Conservation (phyloP, 768 basidiomycete species). For the Albatrellus ellisii region DNA sequence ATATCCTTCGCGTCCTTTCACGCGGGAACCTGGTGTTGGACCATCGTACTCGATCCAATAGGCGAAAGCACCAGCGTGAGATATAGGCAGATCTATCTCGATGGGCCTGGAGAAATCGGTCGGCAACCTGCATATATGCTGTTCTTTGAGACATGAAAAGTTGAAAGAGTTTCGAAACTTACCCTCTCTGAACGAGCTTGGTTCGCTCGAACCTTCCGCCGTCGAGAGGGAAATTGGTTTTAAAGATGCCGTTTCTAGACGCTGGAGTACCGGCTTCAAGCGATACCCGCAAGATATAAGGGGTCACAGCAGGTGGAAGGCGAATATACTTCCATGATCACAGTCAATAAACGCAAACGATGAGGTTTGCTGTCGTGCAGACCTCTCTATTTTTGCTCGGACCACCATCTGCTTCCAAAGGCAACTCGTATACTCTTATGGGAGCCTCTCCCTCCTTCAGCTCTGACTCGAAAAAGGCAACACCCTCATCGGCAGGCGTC, state of each 20-base stretch:
- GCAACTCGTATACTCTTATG: slow-evolving; percentile 77
- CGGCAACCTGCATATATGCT: slow-evolving; percentile 44
- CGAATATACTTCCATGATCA: slow-evolving; percentile 67
- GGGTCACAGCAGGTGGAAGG: slow-evolving; percentile 78
- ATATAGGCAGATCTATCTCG: slow-evolving; percentile 90
- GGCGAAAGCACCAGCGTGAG: slow-evolving; percentile 90
- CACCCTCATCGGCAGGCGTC: slow-evolving; percentile 88
- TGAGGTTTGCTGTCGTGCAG: slow-evolving; percentile 24
- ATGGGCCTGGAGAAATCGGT: slow-evolving; percentile 83
- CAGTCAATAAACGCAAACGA: slow-evolving; percentile 1
- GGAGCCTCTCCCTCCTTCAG: slow-evolving; percentile 40
- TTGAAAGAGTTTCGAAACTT: slow-evolving; percentile 20
- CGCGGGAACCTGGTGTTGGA: slow-evolving; percentile 34
- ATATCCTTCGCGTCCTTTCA: slow-evolving; percentile 81
- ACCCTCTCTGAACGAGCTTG: slow-evolving; percentile 65
- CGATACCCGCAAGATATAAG: slow-evolving; percentile 85
- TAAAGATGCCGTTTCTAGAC: slow-evolving; percentile 81
- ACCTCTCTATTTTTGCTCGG: slow-evolving; percentile 80
- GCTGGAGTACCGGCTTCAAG: slow-evolving; percentile 89
- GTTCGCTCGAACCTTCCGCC: slow-evolving; percentile 77
- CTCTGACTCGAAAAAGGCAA: slow-evolving; percentile 70
- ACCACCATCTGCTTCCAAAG: slow-evolving; percentile 81
- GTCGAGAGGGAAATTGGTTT: slow-evolving; percentile 94
- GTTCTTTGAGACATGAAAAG: slow-evolving; percentile 1
- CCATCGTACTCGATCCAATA: slow-evolving; percentile 92